Conservation (phyloP, 768 basidiomycete genomes). For the Myochromella boudieri region DNA sequence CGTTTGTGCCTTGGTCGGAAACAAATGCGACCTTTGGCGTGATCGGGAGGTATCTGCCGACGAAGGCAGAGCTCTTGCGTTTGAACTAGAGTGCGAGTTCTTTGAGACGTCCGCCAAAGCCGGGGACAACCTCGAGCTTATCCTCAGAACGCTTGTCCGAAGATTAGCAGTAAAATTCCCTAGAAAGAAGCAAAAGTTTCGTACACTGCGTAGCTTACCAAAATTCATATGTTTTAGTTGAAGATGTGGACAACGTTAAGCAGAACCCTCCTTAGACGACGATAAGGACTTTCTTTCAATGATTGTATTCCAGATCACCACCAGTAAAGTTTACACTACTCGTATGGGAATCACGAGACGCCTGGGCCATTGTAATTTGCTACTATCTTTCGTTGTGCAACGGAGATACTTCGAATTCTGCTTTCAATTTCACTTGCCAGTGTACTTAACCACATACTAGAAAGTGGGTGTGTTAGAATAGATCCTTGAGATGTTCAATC, state of each 20-base stretch:
- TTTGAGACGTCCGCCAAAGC: constrained; percentile 29
- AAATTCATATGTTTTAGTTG: background rate
- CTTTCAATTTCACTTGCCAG: constrained; percentile 5
- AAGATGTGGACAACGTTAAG: no score
- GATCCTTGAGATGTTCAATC: background rate
- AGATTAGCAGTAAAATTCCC: background rate
- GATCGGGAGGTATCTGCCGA: constrained; percentile 22
- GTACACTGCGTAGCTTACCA: no score
- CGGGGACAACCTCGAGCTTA: constrained; percentile 24
- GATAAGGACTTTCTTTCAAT: no score
- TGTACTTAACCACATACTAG: constrained; percentile 9
- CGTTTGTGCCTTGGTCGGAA: constrained; percentile 25
- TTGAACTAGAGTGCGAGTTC: constrained; percentile 25
- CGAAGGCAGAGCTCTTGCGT: constrained; percentile 24
- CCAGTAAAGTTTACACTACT: no score
- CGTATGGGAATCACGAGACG: no score
- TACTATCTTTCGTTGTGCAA: no score
- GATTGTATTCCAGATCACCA: no score
- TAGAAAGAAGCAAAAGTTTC: no score
- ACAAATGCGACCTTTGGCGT: constrained; percentile 22
- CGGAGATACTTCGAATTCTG: no score
- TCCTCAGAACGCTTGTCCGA: constrained; percentile 6
- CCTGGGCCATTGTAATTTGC: no score
- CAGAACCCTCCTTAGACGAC: no score
- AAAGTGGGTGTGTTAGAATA: background rate